Percentiles rank a stretch among this genome's conserved stretches.
phyloP scores from a whole-genome alignment of 2,329 filamentous ascomycete species.

The Penicillium oxalicum region DNA sequence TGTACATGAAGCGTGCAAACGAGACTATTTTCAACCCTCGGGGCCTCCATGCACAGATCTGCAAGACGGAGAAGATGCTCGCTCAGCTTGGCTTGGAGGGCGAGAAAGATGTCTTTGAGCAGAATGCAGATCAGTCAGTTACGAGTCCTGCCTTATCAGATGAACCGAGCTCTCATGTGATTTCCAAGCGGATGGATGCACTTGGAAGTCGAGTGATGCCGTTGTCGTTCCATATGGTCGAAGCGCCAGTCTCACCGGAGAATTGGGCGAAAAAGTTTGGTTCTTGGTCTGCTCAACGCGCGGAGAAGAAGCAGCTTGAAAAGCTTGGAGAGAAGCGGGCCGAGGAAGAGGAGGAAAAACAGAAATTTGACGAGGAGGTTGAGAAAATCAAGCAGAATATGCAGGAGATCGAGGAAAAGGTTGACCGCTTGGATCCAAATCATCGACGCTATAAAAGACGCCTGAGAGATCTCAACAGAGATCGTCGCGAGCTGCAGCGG shows the following conservation, averaged over 20 bases:
- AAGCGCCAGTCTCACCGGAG: neutral
- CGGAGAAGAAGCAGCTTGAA: constrained; percentile 6
- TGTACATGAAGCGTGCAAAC: constrained; percentile 28
- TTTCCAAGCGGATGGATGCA: constrained; percentile 1
- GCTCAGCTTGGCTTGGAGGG: neutral
- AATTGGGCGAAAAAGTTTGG: constrained; percentile 6
- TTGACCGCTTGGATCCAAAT: neutral
- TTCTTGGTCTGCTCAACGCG: constrained; percentile 1
- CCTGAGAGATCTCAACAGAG: constrained; percentile 1
- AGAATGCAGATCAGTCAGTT: neutral
- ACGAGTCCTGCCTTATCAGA: neutral
- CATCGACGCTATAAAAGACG: neutral
- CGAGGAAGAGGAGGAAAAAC: neutral
- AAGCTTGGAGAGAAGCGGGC: constrained; percentile 3
- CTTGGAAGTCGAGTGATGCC: constrained; percentile 3
- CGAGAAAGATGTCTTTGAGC: constrained; percentile 1
- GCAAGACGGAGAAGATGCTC: constrained; percentile 21
- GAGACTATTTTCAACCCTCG: constrained; percentile 28
- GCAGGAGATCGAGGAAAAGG: neutral
- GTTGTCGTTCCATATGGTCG: constrained; percentile 3
- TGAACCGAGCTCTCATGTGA: neutral
- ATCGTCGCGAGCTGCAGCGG: constrained; percentile 1
- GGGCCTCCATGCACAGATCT: constrained; percentile 26
- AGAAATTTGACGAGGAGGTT: neutral
- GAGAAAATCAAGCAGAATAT: neutral